Percentiles rank a stretch among this genome's conserved stretches.
Evolutionary conservation across 106 monocot genomes (phyloP).

Genomic region (Xerophyta viscosa): DNA sequence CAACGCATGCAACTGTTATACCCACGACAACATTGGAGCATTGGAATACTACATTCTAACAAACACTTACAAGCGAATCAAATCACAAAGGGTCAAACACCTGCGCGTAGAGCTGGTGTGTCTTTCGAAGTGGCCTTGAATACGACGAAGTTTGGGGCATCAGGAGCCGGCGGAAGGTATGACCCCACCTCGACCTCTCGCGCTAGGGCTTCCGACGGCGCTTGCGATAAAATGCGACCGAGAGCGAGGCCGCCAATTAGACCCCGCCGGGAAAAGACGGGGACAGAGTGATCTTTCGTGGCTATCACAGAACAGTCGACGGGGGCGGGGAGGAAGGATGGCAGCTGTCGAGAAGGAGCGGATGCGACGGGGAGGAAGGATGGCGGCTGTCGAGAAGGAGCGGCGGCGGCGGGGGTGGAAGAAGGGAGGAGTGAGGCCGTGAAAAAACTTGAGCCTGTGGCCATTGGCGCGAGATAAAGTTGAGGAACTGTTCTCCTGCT

Average conservation of each 20-base stretch:
- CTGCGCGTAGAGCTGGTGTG: constrained; percentile 94
- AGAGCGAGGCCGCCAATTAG: constrained; percentile 28
- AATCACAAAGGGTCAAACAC: constrained; percentile 34
- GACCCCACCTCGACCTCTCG: constrained; percentile 84
- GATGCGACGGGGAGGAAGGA: background rate
- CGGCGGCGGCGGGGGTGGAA: background rate
- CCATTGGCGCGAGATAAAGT: background rate
- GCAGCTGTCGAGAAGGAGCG: background rate
- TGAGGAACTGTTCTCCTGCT: too few species aligned
- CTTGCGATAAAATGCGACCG: constrained; percentile 11
- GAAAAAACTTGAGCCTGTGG: constrained; percentile 16
- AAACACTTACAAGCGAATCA: too few species aligned
- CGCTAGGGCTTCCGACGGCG: constrained; percentile 25
- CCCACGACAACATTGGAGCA: too few species aligned
- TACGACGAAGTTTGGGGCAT: constrained; percentile 69
- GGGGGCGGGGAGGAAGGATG: background rate
- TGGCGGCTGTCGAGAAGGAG: background rate
- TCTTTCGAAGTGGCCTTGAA: constrained; percentile 79
- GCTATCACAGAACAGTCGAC: background rate
- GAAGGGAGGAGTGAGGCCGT: constrained; percentile 8
- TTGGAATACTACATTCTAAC: too few species aligned
- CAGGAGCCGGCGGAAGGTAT: constrained; percentile 53
- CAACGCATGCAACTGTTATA: too few species aligned
- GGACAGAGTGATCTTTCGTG: background rate
- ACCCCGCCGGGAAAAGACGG: constrained; percentile 23